Evolutionary conservation across 2,329 filamentous ascomycete genomes (phyloP).

Genomic region (Exophiala bonariae): DNA sequence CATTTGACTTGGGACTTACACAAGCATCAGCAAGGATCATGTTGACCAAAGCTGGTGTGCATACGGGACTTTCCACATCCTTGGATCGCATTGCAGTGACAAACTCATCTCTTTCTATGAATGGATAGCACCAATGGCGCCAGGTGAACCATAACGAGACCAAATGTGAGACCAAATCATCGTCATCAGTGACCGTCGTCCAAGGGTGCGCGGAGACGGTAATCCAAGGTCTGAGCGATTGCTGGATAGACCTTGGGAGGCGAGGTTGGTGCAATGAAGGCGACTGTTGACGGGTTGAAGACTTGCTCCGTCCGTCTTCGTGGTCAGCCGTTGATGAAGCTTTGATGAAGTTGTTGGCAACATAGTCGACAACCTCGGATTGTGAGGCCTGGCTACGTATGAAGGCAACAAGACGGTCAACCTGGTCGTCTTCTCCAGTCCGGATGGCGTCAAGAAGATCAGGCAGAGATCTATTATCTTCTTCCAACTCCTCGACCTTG

Average conservation of each 20-base stretch:
- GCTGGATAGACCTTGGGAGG: background rate
- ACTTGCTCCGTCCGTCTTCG: slow-evolving; percentile 4
- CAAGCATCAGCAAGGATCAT: slow-evolving; percentile 31
- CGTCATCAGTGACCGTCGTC: slow-evolving; percentile 34
- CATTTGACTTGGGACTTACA: too few relatives aligned
- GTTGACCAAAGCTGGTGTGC: slow-evolving; percentile 37
- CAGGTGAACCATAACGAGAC: slow-evolving; percentile 36
- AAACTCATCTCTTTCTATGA: slow-evolving; percentile 34
- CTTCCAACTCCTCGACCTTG: slow-evolving; percentile 15
- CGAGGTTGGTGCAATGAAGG: background rate
- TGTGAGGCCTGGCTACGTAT: slow-evolving; percentile 4
- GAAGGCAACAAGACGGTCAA: slow-evolving; percentile 2
- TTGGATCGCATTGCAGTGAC: slow-evolving; percentile 32
- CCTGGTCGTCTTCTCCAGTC: slow-evolving; percentile 1
- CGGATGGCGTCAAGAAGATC: slow-evolving; percentile 7
- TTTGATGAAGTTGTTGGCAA: slow-evolving; percentile 6
- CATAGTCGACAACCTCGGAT: background rate
- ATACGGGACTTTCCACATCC: slow-evolving; percentile 30
- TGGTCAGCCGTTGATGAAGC: background rate
- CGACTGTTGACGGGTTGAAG: slow-evolving; percentile 7
- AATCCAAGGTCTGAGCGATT: background rate
- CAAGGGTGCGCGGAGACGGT: slow-evolving; percentile 26
- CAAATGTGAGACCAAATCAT: slow-evolving; percentile 33
- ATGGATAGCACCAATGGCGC: slow-evolving; percentile 32
- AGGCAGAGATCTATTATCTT: slow-evolving; percentile 1